Conservation (phyloP, 768 basidiomycete genomes). For the Porphyrellus cyaneotinctus region DNA sequence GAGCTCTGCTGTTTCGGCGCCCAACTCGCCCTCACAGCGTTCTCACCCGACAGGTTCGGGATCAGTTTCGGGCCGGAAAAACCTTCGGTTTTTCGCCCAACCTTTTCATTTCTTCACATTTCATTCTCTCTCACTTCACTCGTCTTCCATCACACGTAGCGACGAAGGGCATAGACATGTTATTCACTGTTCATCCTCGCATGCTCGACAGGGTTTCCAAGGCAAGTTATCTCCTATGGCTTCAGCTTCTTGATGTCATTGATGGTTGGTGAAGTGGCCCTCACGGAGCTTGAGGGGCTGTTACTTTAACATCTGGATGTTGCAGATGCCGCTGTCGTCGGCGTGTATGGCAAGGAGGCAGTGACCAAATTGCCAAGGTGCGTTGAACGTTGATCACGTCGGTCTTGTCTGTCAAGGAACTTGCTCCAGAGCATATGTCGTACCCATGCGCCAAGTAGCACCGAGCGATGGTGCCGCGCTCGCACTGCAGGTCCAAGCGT, state of each 20-base stretch:
- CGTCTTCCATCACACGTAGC: no score
- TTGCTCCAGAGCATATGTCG: slow-evolving; percentile 55
- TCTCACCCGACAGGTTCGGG: no score
- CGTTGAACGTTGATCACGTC: neutral
- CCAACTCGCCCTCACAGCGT: no score
- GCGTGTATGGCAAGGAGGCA: slow-evolving; percentile 58
- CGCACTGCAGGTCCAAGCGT: slow-evolving; percentile 49
- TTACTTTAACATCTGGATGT: slow-evolving; percentile 72
- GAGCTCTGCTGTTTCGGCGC: no score
- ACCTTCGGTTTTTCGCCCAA: no score
- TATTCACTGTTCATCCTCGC: neutral
- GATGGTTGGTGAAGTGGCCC: slow-evolving; percentile 53
- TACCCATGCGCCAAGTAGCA: slow-evolving; percentile 17
- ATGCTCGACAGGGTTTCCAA: slow-evolving; percentile 59
- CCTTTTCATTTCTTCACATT: no score
- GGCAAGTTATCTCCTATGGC: slow-evolving; percentile 42
- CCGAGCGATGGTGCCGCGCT: slow-evolving; percentile 31
- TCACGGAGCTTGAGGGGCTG: slow-evolving; percentile 79
- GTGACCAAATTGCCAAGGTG: slow-evolving; percentile 81
- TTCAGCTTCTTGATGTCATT: no score
- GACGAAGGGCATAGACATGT: no score
- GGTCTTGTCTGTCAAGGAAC: neutral
- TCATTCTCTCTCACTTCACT: no score
- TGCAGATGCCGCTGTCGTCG: slow-evolving; percentile 79
- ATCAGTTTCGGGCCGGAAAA: no score